Evolutionary conservation across 2,329 filamentous ascomycete species (phyloP).

Genomic region (Daldinia sp.): DNA sequence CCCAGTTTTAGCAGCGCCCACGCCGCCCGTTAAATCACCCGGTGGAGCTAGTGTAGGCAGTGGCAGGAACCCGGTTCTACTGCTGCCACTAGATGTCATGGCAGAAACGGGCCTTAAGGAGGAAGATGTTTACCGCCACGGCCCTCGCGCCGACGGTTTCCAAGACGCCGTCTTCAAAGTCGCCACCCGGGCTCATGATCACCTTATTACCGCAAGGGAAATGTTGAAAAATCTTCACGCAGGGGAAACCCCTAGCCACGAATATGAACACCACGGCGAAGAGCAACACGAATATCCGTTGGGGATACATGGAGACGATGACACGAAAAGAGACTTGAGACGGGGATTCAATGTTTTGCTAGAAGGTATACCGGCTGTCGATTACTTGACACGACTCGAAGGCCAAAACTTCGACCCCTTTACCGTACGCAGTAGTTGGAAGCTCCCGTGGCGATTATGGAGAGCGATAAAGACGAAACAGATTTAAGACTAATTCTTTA

Average conservation of each 20-base stretch:
- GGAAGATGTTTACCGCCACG: conserved; percentile 86
- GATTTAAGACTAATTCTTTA: conserved; percentile 48
- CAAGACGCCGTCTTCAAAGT: conserved; percentile 91
- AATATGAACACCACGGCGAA: conserved; percentile 87
- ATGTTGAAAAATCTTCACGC: conserved; percentile 84
- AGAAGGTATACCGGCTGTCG: conserved; percentile 77
- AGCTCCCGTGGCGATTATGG: conserved; percentile 79
- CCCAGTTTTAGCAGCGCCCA: conserved; percentile 84
- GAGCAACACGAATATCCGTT: conserved; percentile 66
- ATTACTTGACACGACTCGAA: conserved; percentile 83
- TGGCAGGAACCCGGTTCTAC: conserved; percentile 62
- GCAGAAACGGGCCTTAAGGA: conserved; percentile 81
- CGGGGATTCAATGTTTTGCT: conserved; percentile 81
- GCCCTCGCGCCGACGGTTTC: conserved; percentile 79
- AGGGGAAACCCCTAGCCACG: conserved; percentile 79
- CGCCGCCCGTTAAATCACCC: conserved; percentile 58
- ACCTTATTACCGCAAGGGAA: conserved; percentile 90
- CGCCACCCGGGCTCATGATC: conserved; percentile 92
- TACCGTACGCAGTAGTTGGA: conserved; percentile 77
- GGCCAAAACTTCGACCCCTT: conserved; percentile 84
- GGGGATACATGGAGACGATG: conserved; percentile 47
- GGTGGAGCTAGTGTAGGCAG: conserved; percentile 49
- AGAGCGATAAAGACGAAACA: conserved; percentile 58
- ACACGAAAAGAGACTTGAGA: conserved; percentile 55
- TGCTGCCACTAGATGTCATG: conserved; percentile 91